phyloP scores from a whole-genome alignment of 306 rosid species.

The Leucaena leucocephala region DNA sequence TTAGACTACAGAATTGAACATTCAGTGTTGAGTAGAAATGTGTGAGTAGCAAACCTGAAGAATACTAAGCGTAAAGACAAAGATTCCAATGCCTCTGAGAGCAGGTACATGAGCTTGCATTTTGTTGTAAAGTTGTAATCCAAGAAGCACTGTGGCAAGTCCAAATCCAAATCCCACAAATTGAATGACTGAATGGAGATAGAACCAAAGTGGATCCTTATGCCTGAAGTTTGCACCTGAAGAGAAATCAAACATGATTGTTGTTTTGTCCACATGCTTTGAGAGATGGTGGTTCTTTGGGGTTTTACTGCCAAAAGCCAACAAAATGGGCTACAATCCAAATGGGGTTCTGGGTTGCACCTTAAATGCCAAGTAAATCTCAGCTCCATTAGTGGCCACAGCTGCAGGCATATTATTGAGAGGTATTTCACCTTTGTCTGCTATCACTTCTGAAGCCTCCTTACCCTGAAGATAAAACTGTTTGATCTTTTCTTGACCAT shows the following conservation, averaged over 20 bases:
- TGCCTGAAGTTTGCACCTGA: constrained; percentile 80
- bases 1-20: background rate
- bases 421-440: constrained; percentile 84
- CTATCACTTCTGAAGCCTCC: constrained; percentile 62
- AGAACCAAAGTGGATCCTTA: constrained; percentile 91
- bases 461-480: constrained; percentile 82
- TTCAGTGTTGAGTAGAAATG: background rate
- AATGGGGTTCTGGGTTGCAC: constrained; percentile 15
- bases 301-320: constrained; percentile 67
- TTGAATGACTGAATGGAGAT: constrained; percentile 83
- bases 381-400: constrained; percentile 83
- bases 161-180: constrained; percentile 83
- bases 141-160: constrained; percentile 78
- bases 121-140: constrained; percentile 69
- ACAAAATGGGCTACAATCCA: constrained; percentile 68
- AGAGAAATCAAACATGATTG: constrained; percentile 76
- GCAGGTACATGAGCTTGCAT: constrained; percentile 72
- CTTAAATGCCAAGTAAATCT: constrained; percentile 53
- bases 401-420: constrained; percentile 82
- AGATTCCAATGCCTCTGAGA: constrained; percentile 91
- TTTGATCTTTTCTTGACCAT: constrained; percentile 77
- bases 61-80: constrained; percentile 78
- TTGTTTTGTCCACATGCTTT: constrained; percentile 64
- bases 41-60: constrained; percentile 72
- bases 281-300: constrained; percentile 72